Conservation (phyloP, 2,329 filamentous ascomycete genomes). For the Hymenoscyphus occultus region DNA sequence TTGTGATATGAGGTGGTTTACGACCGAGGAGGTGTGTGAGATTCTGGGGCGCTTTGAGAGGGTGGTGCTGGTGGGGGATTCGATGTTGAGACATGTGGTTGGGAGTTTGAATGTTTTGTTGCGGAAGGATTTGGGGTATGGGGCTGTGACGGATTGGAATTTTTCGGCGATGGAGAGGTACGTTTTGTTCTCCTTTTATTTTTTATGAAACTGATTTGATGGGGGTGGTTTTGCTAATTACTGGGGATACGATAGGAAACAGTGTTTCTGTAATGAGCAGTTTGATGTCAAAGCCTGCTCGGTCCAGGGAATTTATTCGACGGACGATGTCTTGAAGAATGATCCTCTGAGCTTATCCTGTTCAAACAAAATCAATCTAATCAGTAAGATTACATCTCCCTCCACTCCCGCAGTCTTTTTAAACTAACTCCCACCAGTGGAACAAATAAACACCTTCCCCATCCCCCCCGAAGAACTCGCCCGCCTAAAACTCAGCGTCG, state of each 20-base stretch:
- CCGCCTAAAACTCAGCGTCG: conserved; percentile 40
- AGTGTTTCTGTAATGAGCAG: conserved; percentile 49
- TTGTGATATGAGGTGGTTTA: conserved; percentile 49
- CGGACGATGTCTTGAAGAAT: conserved; percentile 42
- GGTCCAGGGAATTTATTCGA: conserved; percentile 48
- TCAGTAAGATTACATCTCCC: conserved; percentile 30
- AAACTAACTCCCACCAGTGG: conserved; percentile 26
- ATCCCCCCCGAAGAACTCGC: conserved; percentile 41
- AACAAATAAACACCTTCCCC: conserved; percentile 44
- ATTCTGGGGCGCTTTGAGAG: conserved; percentile 46
- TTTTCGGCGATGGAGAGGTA: conserved; percentile 43
- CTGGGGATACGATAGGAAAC: conserved; percentile 27
- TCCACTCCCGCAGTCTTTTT: neutral
- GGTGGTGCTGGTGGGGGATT: conserved; percentile 47
- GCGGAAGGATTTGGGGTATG: conserved; percentile 46
- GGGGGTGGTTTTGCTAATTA: neutral
- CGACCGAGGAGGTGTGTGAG: conserved; percentile 45
- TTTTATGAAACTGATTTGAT: too few species aligned
- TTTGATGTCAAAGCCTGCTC: conserved; percentile 49
- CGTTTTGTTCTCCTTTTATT: neutral
- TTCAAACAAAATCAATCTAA: conserved; percentile 38
- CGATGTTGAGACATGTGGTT: conserved; percentile 48
- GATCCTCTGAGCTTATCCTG: conserved; percentile 44
- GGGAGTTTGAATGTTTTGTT: conserved; percentile 47
- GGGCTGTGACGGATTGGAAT: conserved; percentile 49